Base-by-base conservation (phyloP, 108 stramenopile genomes). In the Cyclotella choctawhatcheeana region DNA sequence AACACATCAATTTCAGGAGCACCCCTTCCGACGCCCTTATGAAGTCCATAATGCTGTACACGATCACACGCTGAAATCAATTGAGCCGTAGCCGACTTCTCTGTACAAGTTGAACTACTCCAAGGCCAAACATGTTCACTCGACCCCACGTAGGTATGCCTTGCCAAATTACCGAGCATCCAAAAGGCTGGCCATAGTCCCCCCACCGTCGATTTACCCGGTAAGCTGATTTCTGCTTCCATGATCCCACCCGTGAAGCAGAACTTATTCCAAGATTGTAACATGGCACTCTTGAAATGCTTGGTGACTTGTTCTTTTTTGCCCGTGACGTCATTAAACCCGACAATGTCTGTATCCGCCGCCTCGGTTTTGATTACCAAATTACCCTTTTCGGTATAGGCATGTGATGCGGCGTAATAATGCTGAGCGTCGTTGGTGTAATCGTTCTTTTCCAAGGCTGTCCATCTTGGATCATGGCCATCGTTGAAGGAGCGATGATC, bases 171-270 rank as follows among this genome's bases (percentile, higher is more conserved):
- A 4, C 98, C 98, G 80, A 99, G 64, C 37, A 99, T 64, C 98
- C 98, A 99, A 71, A 98, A 94, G 14, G 97, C 98, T 24, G 98
- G 98, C 98, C 98, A 99, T 44, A 99, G 69, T 2, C 97, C 97
- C 25, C 95, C 97, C 2, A 97, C 82, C 55, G 88, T 52, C 21
- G 58, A 53, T 37, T 79, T 85, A 12, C 98, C 98, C 2, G 98
- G 98, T 27, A 99, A 69, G 14, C 65, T 44, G 4, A 94, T 94
- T 66, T 89, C 77, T 17, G 97, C 88, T 71, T 98, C 97, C 45
- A 98, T 68, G 34, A 97, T 85, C 21, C 98, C 98, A 17, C 98
- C 98, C 0, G 97, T 96, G 71, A 98, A 98, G 74, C 98, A 99
- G 76, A 99, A 99, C 64, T 99, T 99, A 76, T 99, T 95, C 98